Evolutionary conservation across 176 grass and related monocot species (phyloP).

Genomic region (Pontederia paniculata): DNA sequence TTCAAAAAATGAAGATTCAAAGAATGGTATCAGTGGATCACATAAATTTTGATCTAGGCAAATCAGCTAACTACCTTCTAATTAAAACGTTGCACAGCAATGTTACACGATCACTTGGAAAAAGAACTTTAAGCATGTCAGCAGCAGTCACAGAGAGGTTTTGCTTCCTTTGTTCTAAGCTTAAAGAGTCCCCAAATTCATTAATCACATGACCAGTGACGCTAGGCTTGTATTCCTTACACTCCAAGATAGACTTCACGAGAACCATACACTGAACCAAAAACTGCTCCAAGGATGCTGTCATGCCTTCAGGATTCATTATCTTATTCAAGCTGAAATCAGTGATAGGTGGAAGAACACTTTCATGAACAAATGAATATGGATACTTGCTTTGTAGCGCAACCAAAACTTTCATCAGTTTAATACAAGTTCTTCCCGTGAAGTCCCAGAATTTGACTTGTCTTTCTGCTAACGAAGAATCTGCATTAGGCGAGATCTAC

Average conservation of each 20-base stretch:
- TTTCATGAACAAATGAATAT: slow-evolving; percentile 76
- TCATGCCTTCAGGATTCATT: slow-evolving; percentile 60
- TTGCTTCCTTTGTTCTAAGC: slow-evolving; percentile 78
- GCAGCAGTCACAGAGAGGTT: slow-evolving; percentile 51
- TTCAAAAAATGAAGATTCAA: background rate
- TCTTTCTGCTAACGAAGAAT: slow-evolving; percentile 64
- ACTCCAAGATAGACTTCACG: slow-evolving; percentile 76
- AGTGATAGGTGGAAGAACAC: slow-evolving; percentile 50
- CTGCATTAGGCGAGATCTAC: slow-evolving; percentile 26
- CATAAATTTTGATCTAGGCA: too few relatives aligned
- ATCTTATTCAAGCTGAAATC: slow-evolving; percentile 91
- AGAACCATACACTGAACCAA: slow-evolving; percentile 95
- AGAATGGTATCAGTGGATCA: too few relatives aligned
- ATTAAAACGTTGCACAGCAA: slow-evolving; percentile 91
- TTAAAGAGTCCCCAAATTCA: slow-evolving; percentile 44
- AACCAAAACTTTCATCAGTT: slow-evolving; percentile 84
- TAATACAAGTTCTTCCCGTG: slow-evolving; percentile 68
- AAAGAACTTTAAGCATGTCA: slow-evolving; percentile 64
- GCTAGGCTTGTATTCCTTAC: slow-evolving; percentile 84
- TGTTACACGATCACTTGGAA: slow-evolving; percentile 63
- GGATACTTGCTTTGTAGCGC: slow-evolving; percentile 69
- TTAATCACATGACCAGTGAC: slow-evolving; percentile 61
- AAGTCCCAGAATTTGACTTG: slow-evolving; percentile 77
- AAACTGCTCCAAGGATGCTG: slow-evolving; percentile 69
- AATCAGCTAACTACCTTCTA: slow-evolving; percentile 46